phyloP scores from a whole-genome alignment of 2,329 filamentous ascomycete species.

The Colletotrichum eremochloae region DNA sequence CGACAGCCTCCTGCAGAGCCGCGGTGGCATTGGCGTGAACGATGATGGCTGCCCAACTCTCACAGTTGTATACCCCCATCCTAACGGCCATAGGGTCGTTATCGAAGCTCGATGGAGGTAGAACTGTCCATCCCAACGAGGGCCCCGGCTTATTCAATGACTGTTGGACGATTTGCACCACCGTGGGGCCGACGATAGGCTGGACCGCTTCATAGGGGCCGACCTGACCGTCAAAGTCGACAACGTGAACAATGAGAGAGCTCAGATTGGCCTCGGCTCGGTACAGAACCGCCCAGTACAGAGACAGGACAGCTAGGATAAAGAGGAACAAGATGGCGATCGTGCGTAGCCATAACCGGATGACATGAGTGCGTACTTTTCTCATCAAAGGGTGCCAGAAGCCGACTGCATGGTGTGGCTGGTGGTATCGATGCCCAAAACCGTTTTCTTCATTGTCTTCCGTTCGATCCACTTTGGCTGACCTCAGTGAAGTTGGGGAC shows the following conservation, averaged over 20 bases:
- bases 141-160: constrained; percentile 54
- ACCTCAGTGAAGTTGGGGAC: too few relatives aligned
- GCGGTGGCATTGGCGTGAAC: constrained; percentile 73
- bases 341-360: constrained; percentile 47
- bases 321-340: constrained; percentile 64
- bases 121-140: constrained; percentile 64
- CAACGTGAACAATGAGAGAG: constrained; percentile 67
- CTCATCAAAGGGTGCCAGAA: constrained; percentile 57
- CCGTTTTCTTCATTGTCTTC: constrained; percentile 15
- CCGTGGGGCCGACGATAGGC: constrained; percentile 69
- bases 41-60: constrained; percentile 72
- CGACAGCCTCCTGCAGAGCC: constrained; percentile 67
- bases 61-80: constrained; percentile 69
- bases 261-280: constrained; percentile 62
- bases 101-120: constrained; percentile 64
- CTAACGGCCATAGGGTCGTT: constrained; percentile 69
- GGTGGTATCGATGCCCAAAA: neutral
- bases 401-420: constrained; percentile 54
- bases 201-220: constrained; percentile 63
- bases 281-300: constrained; percentile 73
- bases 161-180: constrained; percentile 60
- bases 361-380: constrained; percentile 47
- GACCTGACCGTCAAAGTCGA: constrained; percentile 72
- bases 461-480: neutral
- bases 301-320: constrained; percentile 67